Base-by-base conservation (phyloP, 192 early-diverging fungal species). In the Coemansia sp. region DNA sequence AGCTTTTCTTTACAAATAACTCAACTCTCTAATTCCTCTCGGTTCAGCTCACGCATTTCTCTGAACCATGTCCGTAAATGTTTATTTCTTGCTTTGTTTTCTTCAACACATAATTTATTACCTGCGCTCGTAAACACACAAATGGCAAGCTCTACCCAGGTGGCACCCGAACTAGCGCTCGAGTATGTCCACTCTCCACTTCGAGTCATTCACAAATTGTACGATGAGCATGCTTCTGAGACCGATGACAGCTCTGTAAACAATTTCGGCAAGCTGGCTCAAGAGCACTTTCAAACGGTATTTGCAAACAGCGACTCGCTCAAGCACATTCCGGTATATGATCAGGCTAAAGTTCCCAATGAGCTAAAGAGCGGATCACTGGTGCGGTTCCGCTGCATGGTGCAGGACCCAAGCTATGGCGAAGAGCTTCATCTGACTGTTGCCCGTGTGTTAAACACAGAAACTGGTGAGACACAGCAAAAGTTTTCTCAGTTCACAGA, bases 341-440 rank as follows among this genome's bases (percentile, higher is more conserved):
- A 47, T 14, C 28, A 47, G 13, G 12, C 52, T 3, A 12, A 31
- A 0, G 23, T 4, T 16, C 8, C 9, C 5, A 10, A 23, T 2
- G 58, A 21, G 26, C 56, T 20, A 26, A 62, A 70, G 43, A 20
- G 21, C 26, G 75, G 70, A 2, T 53, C 65, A 9, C 71, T 91
- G 5, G 85, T 89, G 15, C 63, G 88, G n/a, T 89, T 89, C 58
- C 74, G 85, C 37, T 87, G 86, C 68, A 91, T 91, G 89, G 81
- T 91, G 5, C 89, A 91, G 68, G 88, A 91, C 44, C 87, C 87
- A 2, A 82, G 84, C 45, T 82, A 88, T 20, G 88, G 84, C 8
- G 83, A 88, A 53, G 88, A 91, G 18, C 65, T 79, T 1, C 70
- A 72, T 41, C 48, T 79, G n/a, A 60, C 70, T 8, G 55, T 72